These are phyloP conservation scores for Phytophthora ohioensis DNA, from an alignment of 352 stramenopile genomes.

Conservation along the genomic window DNA sequence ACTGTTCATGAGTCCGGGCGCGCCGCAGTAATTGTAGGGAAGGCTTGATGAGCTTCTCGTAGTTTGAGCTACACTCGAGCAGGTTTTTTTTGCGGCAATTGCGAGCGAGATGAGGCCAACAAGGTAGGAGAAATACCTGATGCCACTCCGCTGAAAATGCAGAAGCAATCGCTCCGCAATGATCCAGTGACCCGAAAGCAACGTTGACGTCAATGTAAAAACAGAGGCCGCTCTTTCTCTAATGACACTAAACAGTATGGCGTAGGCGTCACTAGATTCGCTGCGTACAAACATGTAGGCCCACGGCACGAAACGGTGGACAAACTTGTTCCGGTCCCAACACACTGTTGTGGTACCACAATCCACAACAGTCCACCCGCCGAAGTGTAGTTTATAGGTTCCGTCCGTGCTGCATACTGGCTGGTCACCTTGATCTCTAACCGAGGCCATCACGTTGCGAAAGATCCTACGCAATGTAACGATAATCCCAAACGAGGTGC, in stretches of 20 bases:
- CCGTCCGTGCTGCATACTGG: background rate
- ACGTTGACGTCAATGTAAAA: background rate
- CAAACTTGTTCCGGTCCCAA: background rate
- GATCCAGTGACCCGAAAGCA: background rate
- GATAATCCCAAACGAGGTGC: background rate
- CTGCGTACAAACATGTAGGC: background rate
- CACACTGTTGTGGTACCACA: background rate
- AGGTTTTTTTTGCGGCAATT: background rate
- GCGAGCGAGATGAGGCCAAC: background rate
- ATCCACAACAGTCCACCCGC: constrained; percentile 1
- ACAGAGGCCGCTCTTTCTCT: background rate
- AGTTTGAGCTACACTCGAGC: background rate
- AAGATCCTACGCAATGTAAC: background rate
- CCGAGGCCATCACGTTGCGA: background rate
- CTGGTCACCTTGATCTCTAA: background rate
- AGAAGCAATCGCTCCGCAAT: background rate
- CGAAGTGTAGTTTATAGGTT: constrained; percentile 1
- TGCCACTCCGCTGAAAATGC: background rate
- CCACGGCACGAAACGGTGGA: background rate
- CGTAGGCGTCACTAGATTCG: background rate
- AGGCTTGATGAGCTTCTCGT: background rate
- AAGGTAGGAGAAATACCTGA: background rate
- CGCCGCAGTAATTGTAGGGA: background rate
- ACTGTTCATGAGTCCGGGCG: background rate
- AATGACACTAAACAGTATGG: background rate